Evolutionary conservation across 805 yeast species (phyloP).

Genomic region (Kazachstania africana): DNA sequence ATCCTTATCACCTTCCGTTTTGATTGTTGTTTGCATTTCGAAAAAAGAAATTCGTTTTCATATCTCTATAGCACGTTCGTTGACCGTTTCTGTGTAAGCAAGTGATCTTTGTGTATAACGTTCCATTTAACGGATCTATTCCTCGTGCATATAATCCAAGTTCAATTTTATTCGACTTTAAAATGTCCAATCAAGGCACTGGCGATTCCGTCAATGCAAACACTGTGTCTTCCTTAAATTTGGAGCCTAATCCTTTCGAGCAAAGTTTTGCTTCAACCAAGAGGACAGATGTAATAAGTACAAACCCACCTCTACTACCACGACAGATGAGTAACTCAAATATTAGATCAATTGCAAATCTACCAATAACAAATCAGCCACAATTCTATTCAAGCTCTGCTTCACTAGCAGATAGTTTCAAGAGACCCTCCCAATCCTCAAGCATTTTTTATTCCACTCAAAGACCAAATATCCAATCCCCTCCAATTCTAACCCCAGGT

Average conservation of each 20-base stretch:
- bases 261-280: slow-evolving; percentile 70
- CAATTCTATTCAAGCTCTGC: neutral
- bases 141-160: too few species aligned
- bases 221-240: slow-evolving; percentile 38
- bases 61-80: too few species aligned
- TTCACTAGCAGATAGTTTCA: neutral
- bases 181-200: neutral
- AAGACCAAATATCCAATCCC: slow-evolving; percentile 19
- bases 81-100: too few species aligned
- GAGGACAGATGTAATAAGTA: slow-evolving; percentile 1
- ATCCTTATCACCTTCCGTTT: too few species aligned
- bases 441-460: slow-evolving; percentile 2
- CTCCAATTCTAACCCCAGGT: slow-evolving; percentile 46
- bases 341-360: neutral
- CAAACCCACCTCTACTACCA: neutral
- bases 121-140: too few species aligned
- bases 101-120: too few species aligned
- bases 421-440: neutral
- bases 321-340: neutral
- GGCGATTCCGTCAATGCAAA: neutral
- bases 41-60: too few species aligned
- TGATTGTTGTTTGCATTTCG: too few species aligned
- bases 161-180: too few species aligned
- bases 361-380: too few species aligned
- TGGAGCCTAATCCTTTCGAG: slow-evolving; percentile 94